These are phyloP conservation scores for Debaryomycetaceae sp. DNA, from an alignment of 1,139 yeast species.

Conservation along the genomic window DNA sequence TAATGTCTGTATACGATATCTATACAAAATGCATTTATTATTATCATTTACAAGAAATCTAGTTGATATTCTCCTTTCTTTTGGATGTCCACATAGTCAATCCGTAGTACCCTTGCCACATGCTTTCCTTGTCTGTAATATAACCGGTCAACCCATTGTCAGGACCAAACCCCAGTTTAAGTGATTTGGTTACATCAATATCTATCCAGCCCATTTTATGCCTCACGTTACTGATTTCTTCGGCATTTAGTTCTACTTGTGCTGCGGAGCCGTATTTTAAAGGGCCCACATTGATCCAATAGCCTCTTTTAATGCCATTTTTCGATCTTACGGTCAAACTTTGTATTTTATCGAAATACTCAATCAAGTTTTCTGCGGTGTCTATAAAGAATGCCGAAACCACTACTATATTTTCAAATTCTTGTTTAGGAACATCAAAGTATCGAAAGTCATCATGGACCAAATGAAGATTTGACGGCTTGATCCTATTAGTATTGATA, in stretches of 20 bases:
- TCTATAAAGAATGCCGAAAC: conserved; percentile 78
- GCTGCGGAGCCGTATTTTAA: conserved; percentile 88
- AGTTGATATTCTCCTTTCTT: conserved; percentile 20
- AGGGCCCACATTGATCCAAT: conserved; percentile 87
- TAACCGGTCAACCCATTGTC: conserved; percentile 39
- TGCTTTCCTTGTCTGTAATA: conserved; percentile 58
- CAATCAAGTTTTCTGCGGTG: conserved; percentile 80
- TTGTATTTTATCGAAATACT: conserved; percentile 63
- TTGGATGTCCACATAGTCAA: conserved; percentile 46
- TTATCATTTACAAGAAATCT: conserved; percentile 2
- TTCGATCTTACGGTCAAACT: conserved; percentile 34
- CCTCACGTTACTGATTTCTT: conserved; percentile 57
- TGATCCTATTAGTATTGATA: conserved; percentile 25
- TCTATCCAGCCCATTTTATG: conserved; percentile 63
- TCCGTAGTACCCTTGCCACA: conserved; percentile 80
- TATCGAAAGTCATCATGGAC: conserved; percentile 64
- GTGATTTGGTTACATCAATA: conserved; percentile 31
- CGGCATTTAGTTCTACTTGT: conserved; percentile 64
- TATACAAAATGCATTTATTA: conserved; percentile 6
- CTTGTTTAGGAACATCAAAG: conserved; percentile 31
- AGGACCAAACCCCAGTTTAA: conserved; percentile 21
- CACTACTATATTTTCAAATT: conserved; percentile 51
- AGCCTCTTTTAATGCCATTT: conserved; percentile 35
- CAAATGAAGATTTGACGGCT: conserved; percentile 50
- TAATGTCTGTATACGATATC: neutral